Percentiles rank a stretch among this genome's conserved stretches.
Conservation (phyloP, 2,329 filamentous ascomycete genomes). For the Pseudofabraea citricarpa region DNA sequence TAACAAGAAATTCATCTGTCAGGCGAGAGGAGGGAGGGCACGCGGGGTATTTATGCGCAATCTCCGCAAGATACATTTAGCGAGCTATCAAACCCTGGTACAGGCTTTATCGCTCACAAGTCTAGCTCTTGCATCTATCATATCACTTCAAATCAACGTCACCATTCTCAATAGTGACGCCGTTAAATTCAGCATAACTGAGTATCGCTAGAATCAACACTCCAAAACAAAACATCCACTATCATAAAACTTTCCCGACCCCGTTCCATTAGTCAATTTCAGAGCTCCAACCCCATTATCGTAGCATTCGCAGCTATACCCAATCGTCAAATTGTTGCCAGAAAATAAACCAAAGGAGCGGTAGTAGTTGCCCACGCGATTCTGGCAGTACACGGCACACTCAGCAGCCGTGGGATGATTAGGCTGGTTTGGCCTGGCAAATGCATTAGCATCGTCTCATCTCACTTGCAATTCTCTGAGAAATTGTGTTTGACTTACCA, state of each 20-base stretch:
- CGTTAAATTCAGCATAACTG: not conserved
- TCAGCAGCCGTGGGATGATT: not conserved
- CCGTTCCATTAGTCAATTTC: not conserved
- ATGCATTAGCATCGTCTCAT: not conserved
- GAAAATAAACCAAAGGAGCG: not conserved
- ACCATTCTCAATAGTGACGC: not conserved
- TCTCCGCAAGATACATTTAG: no score
- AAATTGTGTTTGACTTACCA: not conserved
- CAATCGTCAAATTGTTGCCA: not conserved
- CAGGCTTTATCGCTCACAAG: no score
- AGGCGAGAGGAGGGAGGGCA: no score
- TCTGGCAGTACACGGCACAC: conserved; percentile 1
- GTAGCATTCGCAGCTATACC: not conserved
- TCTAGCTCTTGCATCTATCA: not conserved
- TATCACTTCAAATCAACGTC: not conserved
- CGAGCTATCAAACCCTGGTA: no score
- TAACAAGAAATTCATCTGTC: no score
- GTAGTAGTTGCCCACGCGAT: not conserved
- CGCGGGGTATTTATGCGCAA: no score
- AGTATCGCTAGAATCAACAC: not conserved
- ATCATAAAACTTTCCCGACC: conserved; percentile 30
- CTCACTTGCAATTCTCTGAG: no score
- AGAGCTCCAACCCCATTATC: not conserved
- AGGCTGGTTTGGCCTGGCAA: not conserved
- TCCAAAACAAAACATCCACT: not conserved